Evolutionary conservation across 73 alveolate species (phyloP).

Genomic region (Tetrahymena borealis): DNA sequence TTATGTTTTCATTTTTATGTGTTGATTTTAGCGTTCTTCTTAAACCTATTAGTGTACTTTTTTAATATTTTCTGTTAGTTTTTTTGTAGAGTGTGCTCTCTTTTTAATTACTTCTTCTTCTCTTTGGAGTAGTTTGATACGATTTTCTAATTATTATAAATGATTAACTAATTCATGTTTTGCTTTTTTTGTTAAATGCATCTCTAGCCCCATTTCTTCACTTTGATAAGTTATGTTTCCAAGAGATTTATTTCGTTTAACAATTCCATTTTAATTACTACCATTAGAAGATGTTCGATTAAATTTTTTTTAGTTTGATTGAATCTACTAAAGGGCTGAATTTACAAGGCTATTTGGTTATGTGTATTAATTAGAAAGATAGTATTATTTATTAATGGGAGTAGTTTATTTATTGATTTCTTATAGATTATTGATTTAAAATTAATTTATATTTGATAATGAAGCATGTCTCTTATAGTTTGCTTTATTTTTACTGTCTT

Average conservation of each 20-base stretch:
- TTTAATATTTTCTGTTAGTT: not conserved
- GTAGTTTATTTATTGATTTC: not conserved
- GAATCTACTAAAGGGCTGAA: not conserved
- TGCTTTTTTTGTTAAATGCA: not conserved
- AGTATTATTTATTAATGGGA: not conserved
- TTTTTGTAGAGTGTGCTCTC: not conserved
- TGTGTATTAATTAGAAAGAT: not conserved
- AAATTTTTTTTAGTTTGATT: not conserved
- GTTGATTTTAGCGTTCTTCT: not conserved
- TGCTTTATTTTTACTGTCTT: not conserved
- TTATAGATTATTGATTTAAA: not conserved
- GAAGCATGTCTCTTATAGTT: not conserved
- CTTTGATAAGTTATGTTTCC: not conserved
- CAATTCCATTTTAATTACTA: too few species aligned
- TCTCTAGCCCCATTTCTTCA: not conserved
- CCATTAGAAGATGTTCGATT: too few species aligned
- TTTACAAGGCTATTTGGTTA: not conserved
- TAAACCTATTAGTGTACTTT: not conserved
- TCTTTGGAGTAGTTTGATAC: not conserved
- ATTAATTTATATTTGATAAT: not conserved
- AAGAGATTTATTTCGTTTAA: not conserved
- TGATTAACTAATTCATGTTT: not conserved
- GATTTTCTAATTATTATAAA: not conserved
- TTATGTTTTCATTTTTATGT: not conserved
- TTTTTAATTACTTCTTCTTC: not conserved